phyloP scores from a whole-genome alignment of 371 early-diverging fungal species.

The Mucor lusitanicus region DNA sequence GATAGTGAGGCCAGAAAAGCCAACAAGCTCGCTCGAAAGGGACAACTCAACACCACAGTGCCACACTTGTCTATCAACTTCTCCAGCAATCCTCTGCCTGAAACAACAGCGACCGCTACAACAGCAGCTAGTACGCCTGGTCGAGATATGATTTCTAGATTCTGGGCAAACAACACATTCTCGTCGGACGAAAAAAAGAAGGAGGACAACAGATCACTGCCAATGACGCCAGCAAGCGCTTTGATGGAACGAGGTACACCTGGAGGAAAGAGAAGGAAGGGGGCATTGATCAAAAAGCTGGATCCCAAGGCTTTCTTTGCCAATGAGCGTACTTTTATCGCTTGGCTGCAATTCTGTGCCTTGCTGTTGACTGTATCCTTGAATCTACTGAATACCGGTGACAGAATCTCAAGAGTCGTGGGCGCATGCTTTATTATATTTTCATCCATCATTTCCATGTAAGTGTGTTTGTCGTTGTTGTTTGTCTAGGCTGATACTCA shows the following conservation, averaged over 20 bases:
- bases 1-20: background rate
- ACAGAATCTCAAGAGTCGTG: slow-evolving; percentile 39
- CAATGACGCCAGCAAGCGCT: background rate
- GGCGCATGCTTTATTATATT: slow-evolving; percentile 42
- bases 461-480: slow-evolving; percentile 13
- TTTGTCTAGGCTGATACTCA: background rate
- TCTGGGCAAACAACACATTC: slow-evolving; percentile 4
- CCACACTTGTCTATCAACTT: slow-evolving; percentile 2
- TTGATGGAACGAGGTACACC: background rate
- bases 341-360: slow-evolving; percentile 83
- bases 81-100: background rate
- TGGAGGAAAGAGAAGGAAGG: background rate
- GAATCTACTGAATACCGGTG: slow-evolving; percentile 75
- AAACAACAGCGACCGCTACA: background rate
- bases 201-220: background rate
- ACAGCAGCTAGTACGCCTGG: background rate
- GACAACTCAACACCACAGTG: background rate
- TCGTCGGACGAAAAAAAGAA: background rate
- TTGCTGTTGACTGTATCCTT: slow-evolving; percentile 70
- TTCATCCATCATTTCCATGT: slow-evolving; percentile 31
- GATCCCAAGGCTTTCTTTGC: slow-evolving; percentile 95
- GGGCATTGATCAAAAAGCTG: slow-evolving; percentile 29
- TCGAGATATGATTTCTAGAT: slow-evolving; percentile 2
- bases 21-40: background rate
- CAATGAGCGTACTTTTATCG: slow-evolving; percentile 92